Conservation (phyloP, 305 asterid genomes). For the Fraxinus dipetala region DNA sequence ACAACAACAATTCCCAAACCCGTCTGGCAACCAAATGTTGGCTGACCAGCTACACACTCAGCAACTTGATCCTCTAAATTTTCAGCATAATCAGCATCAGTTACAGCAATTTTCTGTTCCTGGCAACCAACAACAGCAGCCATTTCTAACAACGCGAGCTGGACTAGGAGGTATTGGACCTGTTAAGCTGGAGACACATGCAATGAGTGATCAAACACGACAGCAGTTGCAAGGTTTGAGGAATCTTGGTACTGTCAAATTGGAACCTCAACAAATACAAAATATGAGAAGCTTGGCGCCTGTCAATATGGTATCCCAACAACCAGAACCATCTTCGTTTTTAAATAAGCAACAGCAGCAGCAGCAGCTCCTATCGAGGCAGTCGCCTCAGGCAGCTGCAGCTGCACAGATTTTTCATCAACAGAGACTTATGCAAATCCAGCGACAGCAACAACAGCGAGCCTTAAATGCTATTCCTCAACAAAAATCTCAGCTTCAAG, state of each 20-base stretch:
- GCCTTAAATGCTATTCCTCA: conserved; percentile 58
- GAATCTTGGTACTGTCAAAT: conserved; percentile 53
- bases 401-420: conserved; percentile 72
- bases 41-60: conserved; percentile 66
- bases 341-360: conserved; percentile 69
- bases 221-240: conserved; percentile 61
- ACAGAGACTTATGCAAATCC: conserved; percentile 67
- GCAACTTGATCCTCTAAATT: conserved; percentile 50
- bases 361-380: conserved; percentile 60
- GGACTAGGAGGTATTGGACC: conserved; percentile 61
- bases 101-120: conserved; percentile 57
- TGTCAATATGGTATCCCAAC: conserved; percentile 74
- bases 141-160: conserved; percentile 52
- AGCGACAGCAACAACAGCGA: conserved; percentile 54
- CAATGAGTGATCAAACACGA: conserved; percentile 51
- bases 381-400: conserved; percentile 70
- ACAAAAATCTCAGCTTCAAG: conserved; percentile 59
- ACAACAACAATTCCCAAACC: conserved; percentile 47
- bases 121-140: conserved; percentile 50
- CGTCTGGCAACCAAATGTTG: conserved; percentile 57
- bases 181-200: conserved; percentile 68
- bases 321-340: conserved; percentile 62
- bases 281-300: conserved; percentile 58
- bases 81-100: conserved; percentile 65
- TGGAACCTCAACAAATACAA: conserved; percentile 74